Evolutionary conservation across 2,329 filamentous ascomycete genomes (phyloP), one percentile per base, ranked within the genome.

Genomic region (Monosporascus ibericus): DNA sequence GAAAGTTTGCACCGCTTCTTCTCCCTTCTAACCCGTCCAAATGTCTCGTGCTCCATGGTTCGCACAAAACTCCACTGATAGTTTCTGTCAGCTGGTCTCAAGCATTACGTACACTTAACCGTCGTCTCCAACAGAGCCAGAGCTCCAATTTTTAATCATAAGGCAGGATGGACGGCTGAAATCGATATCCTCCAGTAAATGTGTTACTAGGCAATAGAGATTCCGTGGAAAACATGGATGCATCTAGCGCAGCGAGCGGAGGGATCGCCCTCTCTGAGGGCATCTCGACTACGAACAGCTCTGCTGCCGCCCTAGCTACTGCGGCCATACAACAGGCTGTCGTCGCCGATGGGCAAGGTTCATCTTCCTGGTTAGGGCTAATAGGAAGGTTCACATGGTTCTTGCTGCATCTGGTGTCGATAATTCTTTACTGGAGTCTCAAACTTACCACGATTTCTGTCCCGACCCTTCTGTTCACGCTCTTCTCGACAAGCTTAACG

Each of bases 381-480:
- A 68, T 85, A 51, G 81, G 76, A 20, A 75, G 75, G 65, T 62
- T 83, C 57, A 71, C 82, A n/a, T 67, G 84, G 54, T 74, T 72
- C 56, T 63, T 79, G 40, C 69, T 86, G 52, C 81, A 82, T 50
- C 63, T 82, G 40, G 67, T 81, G 42, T 81, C 83, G 18, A 78
- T 75, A 20, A 70, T 85, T 34, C 65, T 86, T 42, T 95, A 94
- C 72, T 95, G 88, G 85, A 71, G 85, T 51, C 83, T 96, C 60
- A 90, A 88, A 55, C 88, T 96, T 64, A 81, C 86, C 18, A 95
- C 92, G 25, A 91, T 97, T 60, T 95, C 90, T 17, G 70, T 96
- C 54, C 94, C 94, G 44, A 90, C 90, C 68, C 84, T 94, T 70
- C 81, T 97, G 18, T 99, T 95, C 42, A 67, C 60, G 15, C 52